Conservation (phyloP, 495 filamentous ascomycete genomes). For the Podospora pseudoanserina region DNA sequence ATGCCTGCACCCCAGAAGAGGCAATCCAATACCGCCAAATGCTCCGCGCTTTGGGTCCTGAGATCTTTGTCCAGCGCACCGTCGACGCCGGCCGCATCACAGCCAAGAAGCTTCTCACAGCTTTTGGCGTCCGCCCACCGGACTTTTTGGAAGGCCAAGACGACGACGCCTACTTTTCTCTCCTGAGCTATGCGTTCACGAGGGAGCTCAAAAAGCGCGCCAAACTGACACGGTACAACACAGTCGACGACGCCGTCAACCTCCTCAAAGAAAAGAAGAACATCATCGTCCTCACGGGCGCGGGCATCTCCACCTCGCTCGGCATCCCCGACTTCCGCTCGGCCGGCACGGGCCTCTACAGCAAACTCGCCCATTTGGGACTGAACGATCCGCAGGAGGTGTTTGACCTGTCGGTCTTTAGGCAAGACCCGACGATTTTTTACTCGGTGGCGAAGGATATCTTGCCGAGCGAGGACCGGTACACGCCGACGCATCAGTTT, state of each 20-base stretch:
- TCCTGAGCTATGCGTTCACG: slow-evolving; percentile 72
- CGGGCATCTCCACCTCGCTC: slow-evolving; percentile 86
- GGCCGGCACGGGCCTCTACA: slow-evolving; percentile 81
- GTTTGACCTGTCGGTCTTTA: slow-evolving; percentile 85
- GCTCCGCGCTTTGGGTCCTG: slow-evolving; percentile 69
- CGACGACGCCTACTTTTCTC: slow-evolving; percentile 68
- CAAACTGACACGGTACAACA: slow-evolving; percentile 79
- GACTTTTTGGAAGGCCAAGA: slow-evolving; percentile 68
- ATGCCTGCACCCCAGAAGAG: slow-evolving; percentile 71
- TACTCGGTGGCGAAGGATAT: slow-evolving; percentile 91
- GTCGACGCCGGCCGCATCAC: slow-evolving; percentile 64
- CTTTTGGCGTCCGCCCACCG: slow-evolving; percentile 82
- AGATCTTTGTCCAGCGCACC: slow-evolving; percentile 69
- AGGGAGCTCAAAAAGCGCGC: slow-evolving; percentile 79
- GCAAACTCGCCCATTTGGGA: slow-evolving; percentile 66
- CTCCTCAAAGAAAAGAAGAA: slow-evolving; percentile 72
- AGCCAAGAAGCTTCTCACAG: slow-evolving; percentile 81
- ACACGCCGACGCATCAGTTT: slow-evolving; percentile 90
- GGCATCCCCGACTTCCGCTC: slow-evolving; percentile 88
- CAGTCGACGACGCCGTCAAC: slow-evolving; percentile 78
- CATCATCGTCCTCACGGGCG: slow-evolving; percentile 91
- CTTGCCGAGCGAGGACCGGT: slow-evolving; percentile 65
- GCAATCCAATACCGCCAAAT: slow-evolving; percentile 62
- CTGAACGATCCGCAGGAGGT: slow-evolving; percentile 89
- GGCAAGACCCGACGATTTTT: slow-evolving; percentile 83